Base-by-base conservation (phyloP, 1,284 basidiomycete genomes). In the Coriolopsis trogii region DNA sequence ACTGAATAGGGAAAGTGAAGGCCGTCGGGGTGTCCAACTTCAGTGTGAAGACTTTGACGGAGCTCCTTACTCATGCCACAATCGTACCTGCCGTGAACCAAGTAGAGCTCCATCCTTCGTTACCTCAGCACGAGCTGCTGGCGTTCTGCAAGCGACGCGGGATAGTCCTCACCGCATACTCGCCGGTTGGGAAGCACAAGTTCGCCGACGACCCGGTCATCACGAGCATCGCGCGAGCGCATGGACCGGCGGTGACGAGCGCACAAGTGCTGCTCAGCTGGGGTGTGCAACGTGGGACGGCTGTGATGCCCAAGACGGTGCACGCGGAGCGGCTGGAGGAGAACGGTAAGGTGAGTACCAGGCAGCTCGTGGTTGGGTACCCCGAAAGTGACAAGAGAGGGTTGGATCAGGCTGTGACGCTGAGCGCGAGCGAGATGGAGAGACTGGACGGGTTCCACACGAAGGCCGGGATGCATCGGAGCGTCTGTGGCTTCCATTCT, bases 21-120 rank as follows among this genome's bases (percentile, higher is more conserved):
- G 66, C 77, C 31, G 84, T 87, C 53, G 84, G 84, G 23, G 76
- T 87, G 21, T 83, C 79, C 36, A 87, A 87, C 68, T 85, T 85
- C 65, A 81, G 78, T 53, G 73, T 81, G 52, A 76, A 78, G 66
- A 75, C 70, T 15, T 66, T 82, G 21, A 63, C 62, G 18, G 50
- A 59, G 23, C 67, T 78, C 9, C 68, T 80, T 9, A 56, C 62
- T 2, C 62, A 71, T 9, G 67, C 65, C 28, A 58, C 49, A 1
- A 63, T 84, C 24, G 63, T 79, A 1, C 81, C 81, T 0, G 80
- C 77, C 4, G 70, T 72, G 18, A 82, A 84, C 65, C 80, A 82
- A 66, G 64, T 79, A 37, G 76, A 79, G 60, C 60, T 76, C 9
- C 76, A 79, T 61, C 75, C 76, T 60, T 70, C 66, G 52, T 69